Evolutionary conservation across 148 eudicot genomes (phyloP).

Genomic region (Suaeda aralocaspica): DNA sequence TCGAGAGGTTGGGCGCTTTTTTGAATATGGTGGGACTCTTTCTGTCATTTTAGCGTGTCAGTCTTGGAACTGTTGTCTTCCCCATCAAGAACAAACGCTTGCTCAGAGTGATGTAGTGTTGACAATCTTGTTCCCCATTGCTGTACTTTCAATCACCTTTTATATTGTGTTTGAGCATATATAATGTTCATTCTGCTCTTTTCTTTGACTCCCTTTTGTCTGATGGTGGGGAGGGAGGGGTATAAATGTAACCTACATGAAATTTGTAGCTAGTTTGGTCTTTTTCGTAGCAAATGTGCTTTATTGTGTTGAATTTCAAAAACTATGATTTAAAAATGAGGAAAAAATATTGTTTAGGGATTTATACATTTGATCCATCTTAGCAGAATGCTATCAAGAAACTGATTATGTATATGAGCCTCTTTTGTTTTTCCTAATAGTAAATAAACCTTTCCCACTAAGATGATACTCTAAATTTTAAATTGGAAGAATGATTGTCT

Average conservation of each 20-base stretch:
- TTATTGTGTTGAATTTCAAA: neutral
- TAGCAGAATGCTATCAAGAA: no score
- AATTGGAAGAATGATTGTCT: neutral
- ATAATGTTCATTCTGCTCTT: no score
- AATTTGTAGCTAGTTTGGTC: neutral
- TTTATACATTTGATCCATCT: no score
- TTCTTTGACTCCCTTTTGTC: neutral
- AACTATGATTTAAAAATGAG: no score
- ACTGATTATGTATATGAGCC: no score
- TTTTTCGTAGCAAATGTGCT: neutral
- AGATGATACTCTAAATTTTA: neutral
- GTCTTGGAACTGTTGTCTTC: neutral
- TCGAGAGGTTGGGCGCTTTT: neutral
- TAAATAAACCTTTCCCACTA: neutral
- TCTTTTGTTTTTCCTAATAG: neutral
- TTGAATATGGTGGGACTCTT: neutral
- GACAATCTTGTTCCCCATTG: neutral
- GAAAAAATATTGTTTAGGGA: no score
- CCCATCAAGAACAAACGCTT: neutral
- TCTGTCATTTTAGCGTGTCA: neutral
- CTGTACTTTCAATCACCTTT: no score
- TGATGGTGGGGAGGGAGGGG: neutral
- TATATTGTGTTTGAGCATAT: no score
- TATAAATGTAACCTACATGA: neutral
- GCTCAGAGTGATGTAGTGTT: neutral